These are phyloP conservation scores for Nematodospora anomalae DNA, from an alignment of 1,139 yeast species.

Conservation along the genomic window DNA sequence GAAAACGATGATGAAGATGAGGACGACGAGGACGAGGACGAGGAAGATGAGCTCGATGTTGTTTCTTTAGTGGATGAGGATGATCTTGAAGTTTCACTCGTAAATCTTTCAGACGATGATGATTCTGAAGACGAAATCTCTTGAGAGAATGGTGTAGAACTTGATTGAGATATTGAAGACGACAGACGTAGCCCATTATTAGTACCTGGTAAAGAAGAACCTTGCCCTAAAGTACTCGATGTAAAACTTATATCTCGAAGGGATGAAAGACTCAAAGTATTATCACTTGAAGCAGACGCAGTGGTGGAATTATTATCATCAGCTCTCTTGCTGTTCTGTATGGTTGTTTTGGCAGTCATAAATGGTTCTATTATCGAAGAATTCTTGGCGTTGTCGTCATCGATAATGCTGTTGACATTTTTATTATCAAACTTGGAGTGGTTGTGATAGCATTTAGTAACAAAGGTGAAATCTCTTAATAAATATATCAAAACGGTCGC, in stretches of 20 bases:
- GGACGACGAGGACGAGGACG: constrained; percentile 18
- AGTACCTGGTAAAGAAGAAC: too few species aligned
- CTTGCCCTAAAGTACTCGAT: too few species aligned
- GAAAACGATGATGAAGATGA: constrained; percentile 8
- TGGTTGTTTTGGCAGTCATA: background rate
- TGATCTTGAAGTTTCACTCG: constrained; percentile 4
- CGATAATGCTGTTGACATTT: background rate
- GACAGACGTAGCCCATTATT: constrained; percentile 1
- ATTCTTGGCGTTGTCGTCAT: too few species aligned
- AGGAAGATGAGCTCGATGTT: constrained; percentile 8
- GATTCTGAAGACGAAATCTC: constrained; percentile 1
- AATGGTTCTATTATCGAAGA: too few species aligned
- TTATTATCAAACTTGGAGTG: too few species aligned
- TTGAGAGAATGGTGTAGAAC: background rate
- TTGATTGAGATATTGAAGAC: constrained; percentile 2
- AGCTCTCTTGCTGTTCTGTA: constrained; percentile 7
- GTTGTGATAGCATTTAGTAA: background rate
- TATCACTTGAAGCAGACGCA: constrained; percentile 1
- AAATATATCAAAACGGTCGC: background rate
- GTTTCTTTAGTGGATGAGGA: too few species aligned
- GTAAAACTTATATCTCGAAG: too few species aligned
- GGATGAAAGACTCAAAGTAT: background rate
- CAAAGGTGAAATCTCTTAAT: background rate
- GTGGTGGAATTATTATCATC: constrained; percentile 10
- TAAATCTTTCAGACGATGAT: background rate